phyloP scores from a whole-genome alignment of 1,284 basidiomycete species.

The Trametes hirsuta region DNA sequence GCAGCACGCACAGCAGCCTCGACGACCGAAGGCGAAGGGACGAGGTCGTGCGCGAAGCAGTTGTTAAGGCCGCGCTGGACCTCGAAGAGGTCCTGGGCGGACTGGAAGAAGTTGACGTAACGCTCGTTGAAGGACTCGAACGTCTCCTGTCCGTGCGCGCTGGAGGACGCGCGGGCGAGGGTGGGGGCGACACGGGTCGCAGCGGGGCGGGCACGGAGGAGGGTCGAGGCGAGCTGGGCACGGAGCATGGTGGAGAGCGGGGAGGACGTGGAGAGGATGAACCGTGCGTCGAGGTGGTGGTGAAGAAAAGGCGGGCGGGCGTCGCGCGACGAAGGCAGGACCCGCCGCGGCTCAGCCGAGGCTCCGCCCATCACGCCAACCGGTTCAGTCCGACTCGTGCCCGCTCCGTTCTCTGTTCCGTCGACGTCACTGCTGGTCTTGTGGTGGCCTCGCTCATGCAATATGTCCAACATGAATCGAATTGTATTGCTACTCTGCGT shows the following conservation, averaged over 20 bases:
- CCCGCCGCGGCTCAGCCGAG: conserved; percentile 32
- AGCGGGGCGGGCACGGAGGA: conserved; percentile 57
- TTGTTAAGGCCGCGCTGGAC: conserved; percentile 98
- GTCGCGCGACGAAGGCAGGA: conserved; percentile 25
- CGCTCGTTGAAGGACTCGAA: conserved; percentile 95
- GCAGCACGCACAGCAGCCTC: conserved; percentile 91
- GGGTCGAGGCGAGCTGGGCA: conserved; percentile 53
- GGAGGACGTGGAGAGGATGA: conserved; percentile 17
- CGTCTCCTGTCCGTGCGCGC: conserved; percentile 81
- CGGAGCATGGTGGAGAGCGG: conserved; percentile 38
- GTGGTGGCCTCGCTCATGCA: neutral
- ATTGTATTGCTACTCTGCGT: neutral
- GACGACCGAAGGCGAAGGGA: conserved; percentile 88
- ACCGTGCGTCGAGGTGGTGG: conserved; percentile 19
- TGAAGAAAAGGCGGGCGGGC: conserved; percentile 32
- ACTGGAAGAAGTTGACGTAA: conserved; percentile 92
- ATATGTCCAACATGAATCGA: neutral
- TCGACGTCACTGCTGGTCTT: conserved; percentile 1
- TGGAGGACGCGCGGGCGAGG: conserved; percentile 51
- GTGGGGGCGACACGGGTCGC: conserved; percentile 42
- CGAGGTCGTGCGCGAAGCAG: conserved; percentile 98
- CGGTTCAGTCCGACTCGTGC: conserved; percentile 34
- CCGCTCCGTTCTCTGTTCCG: neutral
- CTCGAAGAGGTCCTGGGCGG: conserved; percentile 95
- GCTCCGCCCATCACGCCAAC: conserved; percentile 30